phyloP scores from a whole-genome alignment of 345 rosid species.

The Populus euphratica region DNA sequence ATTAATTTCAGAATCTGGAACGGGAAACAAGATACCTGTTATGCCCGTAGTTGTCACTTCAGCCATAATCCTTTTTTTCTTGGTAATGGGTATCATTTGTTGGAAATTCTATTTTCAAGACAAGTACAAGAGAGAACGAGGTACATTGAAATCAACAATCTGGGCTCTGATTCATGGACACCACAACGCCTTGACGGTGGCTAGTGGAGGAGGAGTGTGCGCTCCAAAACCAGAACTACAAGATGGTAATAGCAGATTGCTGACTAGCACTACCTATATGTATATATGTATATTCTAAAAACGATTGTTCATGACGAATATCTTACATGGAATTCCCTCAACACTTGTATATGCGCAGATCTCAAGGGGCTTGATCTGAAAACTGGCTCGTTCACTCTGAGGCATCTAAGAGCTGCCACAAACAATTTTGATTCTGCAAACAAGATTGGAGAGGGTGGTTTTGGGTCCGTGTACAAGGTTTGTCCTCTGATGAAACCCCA shows the following conservation, averaged over 20 bases:
- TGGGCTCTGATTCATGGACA: not conserved
- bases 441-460: constrained; percentile 68
- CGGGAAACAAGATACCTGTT: not conserved
- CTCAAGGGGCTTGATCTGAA: constrained; percentile 12
- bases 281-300: no score
- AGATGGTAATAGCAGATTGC: no score
- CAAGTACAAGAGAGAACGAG: constrained; percentile 1
- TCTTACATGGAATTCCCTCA: no score
- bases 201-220: no score
- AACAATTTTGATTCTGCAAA: constrained; percentile 40
- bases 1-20: not conserved
- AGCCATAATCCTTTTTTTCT: not conserved
- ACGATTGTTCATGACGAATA: no score
- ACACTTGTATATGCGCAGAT: constrained; percentile 4
- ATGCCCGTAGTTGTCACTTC: constrained; percentile 1
- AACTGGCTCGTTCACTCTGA: constrained; percentile 38
- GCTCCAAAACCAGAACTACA: no score
- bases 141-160: constrained; percentile 1
- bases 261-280: no score
- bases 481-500: not conserved
- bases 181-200: no score
- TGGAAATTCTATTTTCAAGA: constrained; percentile 19
- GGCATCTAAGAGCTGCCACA: constrained; percentile 48
- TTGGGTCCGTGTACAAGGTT: constrained; percentile 60
- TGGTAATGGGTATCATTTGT: constrained; percentile 9